Base-by-base conservation (phyloP, 768 basidiomycete species). In the Sporobolomyces phaffii region DNA sequence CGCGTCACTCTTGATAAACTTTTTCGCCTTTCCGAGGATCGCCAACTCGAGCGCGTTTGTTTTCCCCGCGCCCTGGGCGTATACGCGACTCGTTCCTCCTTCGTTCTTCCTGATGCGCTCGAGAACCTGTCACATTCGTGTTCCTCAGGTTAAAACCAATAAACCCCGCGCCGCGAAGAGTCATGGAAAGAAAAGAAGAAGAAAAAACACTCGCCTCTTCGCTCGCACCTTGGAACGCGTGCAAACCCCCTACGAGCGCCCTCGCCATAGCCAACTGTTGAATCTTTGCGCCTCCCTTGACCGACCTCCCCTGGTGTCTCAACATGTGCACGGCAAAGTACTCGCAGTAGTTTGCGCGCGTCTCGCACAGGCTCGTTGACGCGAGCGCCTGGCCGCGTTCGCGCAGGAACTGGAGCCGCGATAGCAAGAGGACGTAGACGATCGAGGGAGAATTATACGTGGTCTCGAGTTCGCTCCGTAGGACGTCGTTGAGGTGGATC, bases 1-100 rank as follows among this genome's bases (percentile, higher is more conserved):
- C 24, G 61, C 58, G 52, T 63, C 61, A 65, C 73, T 75, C 43
- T 78, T 70, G 64, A 80, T 80, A 70, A 80, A 79, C 20, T 29
- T 40, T 40, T 60, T 58, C 31, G 65, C 60, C 47, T 61, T 64
- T 15, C 68, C 63, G 7, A 69, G 54, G 48, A 72, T 64, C 22
- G 72, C 67, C 1, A 72, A 51, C 34, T 69, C 68, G 44, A 69
- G 49, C 15, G 68, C 68, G 54, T 69, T 69, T 36, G 61, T 69
- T 58, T 65, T 65, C n/a, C 61, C 64, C 2, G 67, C 61, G 5
- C 62, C 62, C 24, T 56, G 53, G 2, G 63, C 54, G 5, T 60
- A 60, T 3, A 69, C 44, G n/a, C 78, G 54, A 52, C 77, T 77
- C 11, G 75, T 74, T 18, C 77, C 72, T 18, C 77, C 77, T 15